A percentile compares a stretch with the other conserved stretches of the same genome.
Conservation (phyloP, 768 basidiomycete genomes). For the Tubosaeta brunneosetosa region DNA sequence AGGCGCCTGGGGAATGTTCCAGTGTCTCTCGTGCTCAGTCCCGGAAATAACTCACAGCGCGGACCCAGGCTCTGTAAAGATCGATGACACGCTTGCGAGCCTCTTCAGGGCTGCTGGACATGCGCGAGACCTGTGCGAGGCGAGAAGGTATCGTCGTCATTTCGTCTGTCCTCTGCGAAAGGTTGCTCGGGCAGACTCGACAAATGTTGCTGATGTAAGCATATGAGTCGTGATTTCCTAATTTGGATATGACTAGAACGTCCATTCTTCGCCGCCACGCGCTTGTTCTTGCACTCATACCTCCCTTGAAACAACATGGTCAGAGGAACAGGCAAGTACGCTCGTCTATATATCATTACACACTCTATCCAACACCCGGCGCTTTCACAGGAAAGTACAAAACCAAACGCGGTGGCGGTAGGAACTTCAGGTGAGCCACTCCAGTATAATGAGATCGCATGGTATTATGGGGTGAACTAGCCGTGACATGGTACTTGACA, state of each 20-base stretch:
- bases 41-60: conserved; percentile 57
- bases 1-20: conserved; percentile 64
- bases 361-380: background rate
- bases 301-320: conserved; percentile 22
- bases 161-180: background rate
- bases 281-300: background rate
- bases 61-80: conserved; percentile 92
- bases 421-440: conserved; percentile 64
- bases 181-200: no score
- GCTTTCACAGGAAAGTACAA: conserved; percentile 66
- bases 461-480: conserved; percentile 30
- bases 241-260: conserved; percentile 5
- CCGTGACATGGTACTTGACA: conserved; percentile 56
- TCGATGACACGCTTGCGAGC: conserved; percentile 65
- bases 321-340: conserved; percentile 27
- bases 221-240: conserved; percentile 8
- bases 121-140: conserved; percentile 64
- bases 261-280: background rate
- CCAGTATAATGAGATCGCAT: background rate
- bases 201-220: conserved; percentile 12
- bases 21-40: background rate
- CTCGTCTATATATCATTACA: background rate
- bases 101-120: conserved; percentile 53
- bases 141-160: conserved; percentile 90
- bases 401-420: conserved; percentile 82